Conservation (phyloP, 306 rosid genomes). For the Luffa acutangula region DNA sequence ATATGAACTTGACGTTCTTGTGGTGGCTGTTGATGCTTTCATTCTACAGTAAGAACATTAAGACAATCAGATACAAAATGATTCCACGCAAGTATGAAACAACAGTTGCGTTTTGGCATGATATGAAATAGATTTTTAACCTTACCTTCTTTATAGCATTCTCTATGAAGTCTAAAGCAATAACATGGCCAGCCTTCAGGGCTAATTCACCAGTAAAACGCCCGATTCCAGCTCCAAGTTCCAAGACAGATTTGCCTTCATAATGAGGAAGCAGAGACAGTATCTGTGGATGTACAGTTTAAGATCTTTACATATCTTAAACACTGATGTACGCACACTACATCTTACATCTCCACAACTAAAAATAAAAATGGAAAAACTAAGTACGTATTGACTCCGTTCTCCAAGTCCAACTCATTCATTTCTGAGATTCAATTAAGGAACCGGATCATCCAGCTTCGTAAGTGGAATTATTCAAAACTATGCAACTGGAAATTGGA, state of each 20-base stretch:
- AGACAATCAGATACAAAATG: not conserved
- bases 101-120: not conserved
- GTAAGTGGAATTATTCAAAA: not conserved
- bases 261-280: conserved; percentile 57
- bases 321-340: not conserved
- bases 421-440: not conserved
- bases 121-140: not conserved
- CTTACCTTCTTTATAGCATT: conserved; percentile 74
- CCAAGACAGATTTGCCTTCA: conserved; percentile 72
- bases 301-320: not conserved
- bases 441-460: not conserved
- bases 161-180: conserved; percentile 86
- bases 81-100: not conserved
- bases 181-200: conserved; percentile 60
- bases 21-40: conserved; percentile 70
- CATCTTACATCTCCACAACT: not conserved
- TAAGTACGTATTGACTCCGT: not conserved
- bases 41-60: conserved; percentile 36
- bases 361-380: not conserved
- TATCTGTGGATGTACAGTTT: conserved; percentile 29
- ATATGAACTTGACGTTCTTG: conserved; percentile 67
- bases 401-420: not conserved
- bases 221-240: conserved; percentile 97
- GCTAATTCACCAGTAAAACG: conserved; percentile 89
- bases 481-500: not conserved